Percentiles rank a stretch among this genome's conserved stretches.
Evolutionary conservation across 164 flowering plant genomes (phyloP).

Genomic region (Nymphaea thermarum): DNA sequence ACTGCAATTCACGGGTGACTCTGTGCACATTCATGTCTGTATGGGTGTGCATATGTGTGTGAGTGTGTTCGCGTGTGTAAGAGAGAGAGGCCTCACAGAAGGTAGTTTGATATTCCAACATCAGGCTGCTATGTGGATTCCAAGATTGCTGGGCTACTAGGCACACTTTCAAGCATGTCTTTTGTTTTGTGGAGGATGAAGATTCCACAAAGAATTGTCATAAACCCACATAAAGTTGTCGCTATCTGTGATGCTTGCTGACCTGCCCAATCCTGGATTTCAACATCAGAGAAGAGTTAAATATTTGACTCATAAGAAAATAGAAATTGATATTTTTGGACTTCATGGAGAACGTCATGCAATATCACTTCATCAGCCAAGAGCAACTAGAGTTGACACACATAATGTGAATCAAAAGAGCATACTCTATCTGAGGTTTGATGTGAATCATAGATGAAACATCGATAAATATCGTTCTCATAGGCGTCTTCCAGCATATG

Average conservation of each 20-base stretch:
- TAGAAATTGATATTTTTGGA: too few species aligned
- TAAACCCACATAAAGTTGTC: conserved; percentile 61
- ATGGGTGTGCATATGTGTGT: neutral
- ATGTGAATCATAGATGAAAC: too few species aligned
- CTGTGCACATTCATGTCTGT: neutral
- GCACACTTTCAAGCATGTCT: conserved; percentile 40
- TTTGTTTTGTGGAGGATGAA: conserved; percentile 74
- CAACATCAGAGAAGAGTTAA: too few species aligned
- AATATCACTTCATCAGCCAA: too few species aligned
- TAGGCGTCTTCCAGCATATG: too few species aligned
- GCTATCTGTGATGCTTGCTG: conserved; percentile 61
- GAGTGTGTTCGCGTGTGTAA: too few species aligned
- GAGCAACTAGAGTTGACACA: too few species aligned
- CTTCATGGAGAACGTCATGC: too few species aligned
- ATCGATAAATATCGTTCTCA: too few species aligned
- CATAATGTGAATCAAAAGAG: too few species aligned
- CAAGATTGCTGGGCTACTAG: conserved; percentile 9
- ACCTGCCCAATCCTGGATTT: conserved; percentile 57
- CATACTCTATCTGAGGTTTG: too few species aligned
- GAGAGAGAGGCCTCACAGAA: neutral
- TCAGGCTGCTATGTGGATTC: neutral
- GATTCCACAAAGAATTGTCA: conserved; percentile 68
- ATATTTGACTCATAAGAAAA: too few species aligned
- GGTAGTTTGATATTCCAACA: neutral
- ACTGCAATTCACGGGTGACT: neutral